phyloP scores from a whole-genome alignment of 2,329 filamentous ascomycete species.

The Macrophomina phaseolina region DNA sequence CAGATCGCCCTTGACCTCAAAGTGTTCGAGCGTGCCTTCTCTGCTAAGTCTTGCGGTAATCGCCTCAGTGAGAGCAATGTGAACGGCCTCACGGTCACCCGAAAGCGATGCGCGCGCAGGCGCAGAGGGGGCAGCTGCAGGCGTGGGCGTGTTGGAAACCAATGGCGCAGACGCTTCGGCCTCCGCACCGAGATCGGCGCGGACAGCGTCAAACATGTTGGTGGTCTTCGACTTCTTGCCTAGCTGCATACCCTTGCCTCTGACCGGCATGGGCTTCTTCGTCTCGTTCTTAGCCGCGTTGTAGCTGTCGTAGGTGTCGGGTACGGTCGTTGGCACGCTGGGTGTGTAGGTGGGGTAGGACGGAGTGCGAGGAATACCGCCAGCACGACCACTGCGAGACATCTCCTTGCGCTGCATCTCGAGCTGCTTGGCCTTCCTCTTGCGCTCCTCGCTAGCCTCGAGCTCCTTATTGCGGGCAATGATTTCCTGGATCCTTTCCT shows the following conservation, averaged over 20 bases:
- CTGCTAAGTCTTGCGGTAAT: conserved; percentile 87
- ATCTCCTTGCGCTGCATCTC: conserved; percentile 99
- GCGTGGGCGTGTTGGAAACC: conserved; percentile 63
- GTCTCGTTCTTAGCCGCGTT: conserved; percentile 98
- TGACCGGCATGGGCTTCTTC: conserved; percentile 69
- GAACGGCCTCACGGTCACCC: conserved; percentile 81
- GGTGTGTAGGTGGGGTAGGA: conserved; percentile 90
- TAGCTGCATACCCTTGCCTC: conserved; percentile 98
- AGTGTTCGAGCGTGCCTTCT: conserved; percentile 84
- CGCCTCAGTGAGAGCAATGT: conserved; percentile 86
- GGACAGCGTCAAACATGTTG: conserved; percentile 95
- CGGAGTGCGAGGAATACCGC: conserved; percentile 71
- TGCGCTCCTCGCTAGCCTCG: conserved; percentile 96
- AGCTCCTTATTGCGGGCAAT: conserved; percentile 98
- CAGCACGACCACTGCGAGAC: conserved; percentile 71
- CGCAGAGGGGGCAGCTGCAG: conserved; percentile 56
- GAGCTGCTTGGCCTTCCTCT: conserved; percentile 97
- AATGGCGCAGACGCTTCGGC: conserved; percentile 75
- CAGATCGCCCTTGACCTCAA: conserved; percentile 90
- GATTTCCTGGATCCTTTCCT: conserved; percentile 98
- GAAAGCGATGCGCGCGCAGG: conserved; percentile 67
- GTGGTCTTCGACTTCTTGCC: conserved; percentile 98
- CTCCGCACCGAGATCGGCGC: conserved; percentile 87
- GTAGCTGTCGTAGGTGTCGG: conserved; percentile 90
- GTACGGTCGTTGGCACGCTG: conserved; percentile 72